phyloP scores from a whole-genome alignment of 148 eudicot genomes.

The Chenopodium quinoa region DNA sequence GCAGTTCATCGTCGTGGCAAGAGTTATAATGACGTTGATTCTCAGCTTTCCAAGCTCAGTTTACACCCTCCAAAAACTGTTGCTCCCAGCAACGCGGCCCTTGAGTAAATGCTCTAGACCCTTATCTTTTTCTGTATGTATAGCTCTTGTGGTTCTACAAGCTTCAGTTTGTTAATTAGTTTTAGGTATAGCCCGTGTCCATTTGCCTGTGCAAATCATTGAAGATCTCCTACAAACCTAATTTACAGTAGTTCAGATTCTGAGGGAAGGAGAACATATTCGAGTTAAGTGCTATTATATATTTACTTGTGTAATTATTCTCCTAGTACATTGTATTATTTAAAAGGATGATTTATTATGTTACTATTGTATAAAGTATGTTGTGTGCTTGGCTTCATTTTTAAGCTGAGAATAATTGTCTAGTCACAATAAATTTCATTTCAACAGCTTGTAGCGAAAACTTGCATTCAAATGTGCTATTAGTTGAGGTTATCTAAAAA shows the following conservation, averaged over 20 bases:
- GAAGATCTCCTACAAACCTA: neutral
- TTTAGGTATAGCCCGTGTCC: neutral
- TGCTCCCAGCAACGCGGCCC: slow-evolving; percentile 21
- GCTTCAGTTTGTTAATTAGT: slow-evolving; percentile 1
- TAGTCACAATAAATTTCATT: neutral
- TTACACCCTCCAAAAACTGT: slow-evolving; percentile 41
- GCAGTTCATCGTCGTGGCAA: slow-evolving; percentile 47
- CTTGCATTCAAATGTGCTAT: neutral
- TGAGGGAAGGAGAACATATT: neutral
- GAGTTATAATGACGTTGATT: slow-evolving; percentile 51
- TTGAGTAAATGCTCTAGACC: neutral
- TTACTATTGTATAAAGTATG: neutral
- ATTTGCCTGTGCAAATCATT: slow-evolving; percentile 8
- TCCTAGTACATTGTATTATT: neutral
- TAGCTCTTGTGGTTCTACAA: neutral
- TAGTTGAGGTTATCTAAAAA: too few species aligned
- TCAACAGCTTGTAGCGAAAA: neutral
- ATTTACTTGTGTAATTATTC: neutral
- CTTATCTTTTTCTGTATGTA: neutral
- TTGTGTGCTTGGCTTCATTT: neutral
- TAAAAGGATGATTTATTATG: neutral
- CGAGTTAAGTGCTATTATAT: neutral
- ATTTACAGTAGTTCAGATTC: neutral
- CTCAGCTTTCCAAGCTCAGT: slow-evolving; percentile 43
- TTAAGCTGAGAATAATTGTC: neutral